A percentile compares a stretch with the other conserved stretches of the same genome.
phyloP scores from a whole-genome alignment of 768 basidiomycete genomes.

The Termitomyces sp. region DNA sequence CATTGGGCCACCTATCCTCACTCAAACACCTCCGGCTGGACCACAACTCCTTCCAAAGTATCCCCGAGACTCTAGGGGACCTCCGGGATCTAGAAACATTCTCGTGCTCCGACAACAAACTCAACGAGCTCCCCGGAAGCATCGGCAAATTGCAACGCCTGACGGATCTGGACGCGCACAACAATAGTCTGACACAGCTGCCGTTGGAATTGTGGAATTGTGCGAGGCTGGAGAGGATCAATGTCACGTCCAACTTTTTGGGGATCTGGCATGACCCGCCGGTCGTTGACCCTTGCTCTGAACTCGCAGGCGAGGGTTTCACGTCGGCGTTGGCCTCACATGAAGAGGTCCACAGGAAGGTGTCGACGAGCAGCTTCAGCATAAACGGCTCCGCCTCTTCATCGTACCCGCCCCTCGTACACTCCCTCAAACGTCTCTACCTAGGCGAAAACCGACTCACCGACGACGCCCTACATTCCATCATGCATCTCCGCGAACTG shows the following conservation, averaged over 20 bases:
- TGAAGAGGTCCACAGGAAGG: conserved; percentile 24
- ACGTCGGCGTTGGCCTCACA: conserved; percentile 16
- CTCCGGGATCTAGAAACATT: conserved; percentile 68
- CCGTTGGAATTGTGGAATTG: conserved; percentile 85
- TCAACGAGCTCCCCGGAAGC: conserved; percentile 69
- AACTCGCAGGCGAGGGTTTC: too few species aligned
- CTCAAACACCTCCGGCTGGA: conserved; percentile 74
- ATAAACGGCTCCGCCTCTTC: conserved; percentile 6
- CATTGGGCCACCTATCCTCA: conserved; percentile 68
- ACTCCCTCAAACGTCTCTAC: conserved; percentile 74
- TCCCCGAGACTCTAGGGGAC: conserved; percentile 82
- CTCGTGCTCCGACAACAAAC: conserved; percentile 88
- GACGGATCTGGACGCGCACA: conserved; percentile 80
- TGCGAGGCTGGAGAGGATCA: conserved; percentile 64
- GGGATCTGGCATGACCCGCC: conserved; percentile 68
- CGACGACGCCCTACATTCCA: conserved; percentile 71
- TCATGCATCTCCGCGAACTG: conserved; percentile 76
- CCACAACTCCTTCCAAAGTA: conserved; percentile 79
- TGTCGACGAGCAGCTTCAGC: conserved; percentile 27
- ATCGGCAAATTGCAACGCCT: conserved; percentile 78
- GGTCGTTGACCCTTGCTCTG: neutral
- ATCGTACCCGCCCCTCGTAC: conserved; percentile 40
- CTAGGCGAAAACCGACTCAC: conserved; percentile 87
- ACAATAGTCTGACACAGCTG: conserved; percentile 79
- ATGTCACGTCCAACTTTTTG: conserved; percentile 86